A percentile compares a stretch with the other conserved stretches of the same genome.
Conservation (phyloP, 2,329 filamentous ascomycete genomes). For the Colletotrichum gloeosporioides region DNA sequence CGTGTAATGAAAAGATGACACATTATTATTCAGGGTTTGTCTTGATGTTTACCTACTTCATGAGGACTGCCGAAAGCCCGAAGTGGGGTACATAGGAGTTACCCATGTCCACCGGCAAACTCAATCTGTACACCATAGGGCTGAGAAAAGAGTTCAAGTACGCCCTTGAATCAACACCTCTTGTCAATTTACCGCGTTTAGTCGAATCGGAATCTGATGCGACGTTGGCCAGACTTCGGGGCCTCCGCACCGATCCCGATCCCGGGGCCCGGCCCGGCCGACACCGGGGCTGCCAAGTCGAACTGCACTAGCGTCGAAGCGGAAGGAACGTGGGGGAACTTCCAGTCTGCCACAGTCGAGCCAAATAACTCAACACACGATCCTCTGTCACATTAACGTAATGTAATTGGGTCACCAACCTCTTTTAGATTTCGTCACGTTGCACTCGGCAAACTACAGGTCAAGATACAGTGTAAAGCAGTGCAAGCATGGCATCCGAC, state of each 20-base stretch:
- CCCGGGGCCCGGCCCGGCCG: background rate
- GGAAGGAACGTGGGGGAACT: conserved; percentile 6
- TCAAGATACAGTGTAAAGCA: background rate
- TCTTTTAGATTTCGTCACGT: background rate
- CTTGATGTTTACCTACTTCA: background rate
- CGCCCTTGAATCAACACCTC: background rate
- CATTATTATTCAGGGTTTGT: background rate
- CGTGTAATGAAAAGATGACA: background rate
- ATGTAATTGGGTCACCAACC: background rate
- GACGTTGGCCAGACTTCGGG: background rate
- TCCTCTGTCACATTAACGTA: background rate
- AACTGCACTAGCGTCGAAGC: conserved; percentile 9
- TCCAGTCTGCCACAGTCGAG: background rate
- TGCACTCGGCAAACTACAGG: background rate
- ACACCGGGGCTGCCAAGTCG: conserved; percentile 2
- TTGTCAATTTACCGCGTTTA: background rate
- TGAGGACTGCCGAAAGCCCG: background rate
- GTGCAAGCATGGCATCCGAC: background rate
- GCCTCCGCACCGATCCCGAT: background rate
- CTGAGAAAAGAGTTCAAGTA: background rate
- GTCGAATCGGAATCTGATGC: background rate
- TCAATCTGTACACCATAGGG: background rate
- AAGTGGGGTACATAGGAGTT: background rate
- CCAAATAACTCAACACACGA: background rate
- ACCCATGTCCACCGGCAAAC: background rate